A percentile compares a stretch with the other conserved stretches of the same genome.
phyloP scores from a whole-genome alignment of 2,329 filamentous ascomycete genomes.

The Colletotrichum tamarilloi region DNA sequence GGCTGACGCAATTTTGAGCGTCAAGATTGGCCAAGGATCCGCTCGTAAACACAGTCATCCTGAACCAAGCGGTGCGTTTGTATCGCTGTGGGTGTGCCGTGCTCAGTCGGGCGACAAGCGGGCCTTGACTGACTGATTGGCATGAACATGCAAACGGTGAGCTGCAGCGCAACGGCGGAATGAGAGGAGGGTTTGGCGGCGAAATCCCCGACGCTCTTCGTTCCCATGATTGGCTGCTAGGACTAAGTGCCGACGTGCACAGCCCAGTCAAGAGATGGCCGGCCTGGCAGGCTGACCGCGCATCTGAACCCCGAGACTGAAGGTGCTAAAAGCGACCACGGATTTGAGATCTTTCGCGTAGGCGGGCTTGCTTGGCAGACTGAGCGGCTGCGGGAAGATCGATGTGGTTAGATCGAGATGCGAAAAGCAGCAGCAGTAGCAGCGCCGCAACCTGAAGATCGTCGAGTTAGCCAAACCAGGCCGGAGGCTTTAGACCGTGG shows the following conservation, averaged over 20 bases:
- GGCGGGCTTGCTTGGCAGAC: background rate
- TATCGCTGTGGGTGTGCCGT: background rate
- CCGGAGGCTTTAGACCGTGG: background rate
- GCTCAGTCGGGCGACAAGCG: constrained; percentile 8
- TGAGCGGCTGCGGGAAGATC: background rate
- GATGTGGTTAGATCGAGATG: background rate
- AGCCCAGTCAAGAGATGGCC: constrained; percentile 11
- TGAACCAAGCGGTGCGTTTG: background rate
- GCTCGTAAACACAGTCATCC: background rate
- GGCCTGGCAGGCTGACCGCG: constrained; percentile 3
- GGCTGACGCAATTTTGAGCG: background rate
- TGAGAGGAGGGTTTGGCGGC: constrained; percentile 8
- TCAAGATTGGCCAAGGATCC: background rate
- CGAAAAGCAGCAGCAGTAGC: background rate
- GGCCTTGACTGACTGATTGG: constrained; percentile 6
- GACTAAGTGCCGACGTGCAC: constrained; percentile 18
- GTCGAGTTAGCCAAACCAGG: background rate
- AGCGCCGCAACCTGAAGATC: background rate
- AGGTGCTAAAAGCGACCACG: background rate
- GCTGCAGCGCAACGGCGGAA: background rate
- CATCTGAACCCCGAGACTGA: background rate
- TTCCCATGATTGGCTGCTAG: constrained; percentile 16
- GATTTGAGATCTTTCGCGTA: background rate
- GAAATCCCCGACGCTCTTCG: constrained; percentile 8
- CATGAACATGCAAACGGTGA: constrained; percentile 13